phyloP scores from a whole-genome alignment of 176 grass and related monocot species.

The Secale cereale region DNA sequence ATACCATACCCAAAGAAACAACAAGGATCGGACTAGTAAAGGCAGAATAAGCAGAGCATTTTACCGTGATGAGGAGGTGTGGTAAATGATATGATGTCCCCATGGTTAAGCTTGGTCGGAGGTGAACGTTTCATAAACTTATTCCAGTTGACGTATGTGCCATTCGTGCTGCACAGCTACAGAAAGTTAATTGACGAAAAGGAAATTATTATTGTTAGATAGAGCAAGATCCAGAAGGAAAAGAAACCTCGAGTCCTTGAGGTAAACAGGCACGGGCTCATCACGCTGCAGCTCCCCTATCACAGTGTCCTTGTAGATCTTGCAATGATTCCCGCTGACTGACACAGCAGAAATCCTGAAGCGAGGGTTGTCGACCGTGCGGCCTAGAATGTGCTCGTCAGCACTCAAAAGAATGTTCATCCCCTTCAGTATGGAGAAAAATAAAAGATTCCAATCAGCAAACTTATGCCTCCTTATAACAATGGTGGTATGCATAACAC shows the following conservation, averaged over 20 bases:
- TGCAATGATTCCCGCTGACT: slow-evolving; percentile 74
- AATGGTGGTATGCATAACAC: neutral
- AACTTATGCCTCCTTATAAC: neutral
- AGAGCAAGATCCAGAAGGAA: slow-evolving; percentile 22
- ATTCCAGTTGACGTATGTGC: slow-evolving; percentile 76
- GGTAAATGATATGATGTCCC: slow-evolving; percentile 78
- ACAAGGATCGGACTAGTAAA: neutral
- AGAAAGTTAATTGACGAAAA: slow-evolving; percentile 25
- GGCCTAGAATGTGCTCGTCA: slow-evolving; percentile 72
- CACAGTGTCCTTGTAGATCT: slow-evolving; percentile 65
- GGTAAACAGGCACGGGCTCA: slow-evolving; percentile 44
- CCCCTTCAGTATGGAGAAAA: slow-evolving; percentile 41
- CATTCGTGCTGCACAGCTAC: slow-evolving; percentile 72
- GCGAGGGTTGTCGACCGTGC: slow-evolving; percentile 34
- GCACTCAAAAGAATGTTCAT: slow-evolving; percentile 83
- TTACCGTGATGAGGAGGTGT: slow-evolving; percentile 60
- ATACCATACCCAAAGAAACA: slow-evolving; percentile 1
- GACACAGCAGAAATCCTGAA: slow-evolving; percentile 45
- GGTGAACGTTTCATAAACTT: slow-evolving; percentile 56
- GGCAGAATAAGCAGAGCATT: neutral
- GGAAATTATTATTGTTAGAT: neutral
- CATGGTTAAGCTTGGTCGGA: slow-evolving; percentile 64
- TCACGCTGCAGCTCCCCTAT: slow-evolving; percentile 31
- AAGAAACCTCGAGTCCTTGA: slow-evolving; percentile 88
- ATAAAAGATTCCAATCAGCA: slow-evolving; percentile 22